Conservation (phyloP, 2,329 filamentous ascomycete species). For the Neonectria ditissima region DNA sequence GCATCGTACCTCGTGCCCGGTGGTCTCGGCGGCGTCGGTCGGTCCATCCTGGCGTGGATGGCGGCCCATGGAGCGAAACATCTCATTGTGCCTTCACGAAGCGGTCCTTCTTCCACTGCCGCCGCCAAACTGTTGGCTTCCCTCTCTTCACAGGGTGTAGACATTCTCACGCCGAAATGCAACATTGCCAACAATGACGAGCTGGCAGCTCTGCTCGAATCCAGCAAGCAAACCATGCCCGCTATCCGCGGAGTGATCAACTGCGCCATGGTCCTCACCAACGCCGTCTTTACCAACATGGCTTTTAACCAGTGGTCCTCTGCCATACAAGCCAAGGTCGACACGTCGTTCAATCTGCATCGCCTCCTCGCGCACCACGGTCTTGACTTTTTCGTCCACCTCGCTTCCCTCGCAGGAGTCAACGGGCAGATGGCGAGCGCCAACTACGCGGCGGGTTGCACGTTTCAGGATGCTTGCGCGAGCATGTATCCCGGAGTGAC, state of each 20-base stretch:
- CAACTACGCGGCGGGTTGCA: constrained; percentile 47
- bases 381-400: constrained; percentile 52
- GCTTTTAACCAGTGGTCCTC: constrained; percentile 45
- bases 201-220: neutral
- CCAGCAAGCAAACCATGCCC: constrained; percentile 36
- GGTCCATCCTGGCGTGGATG: neutral
- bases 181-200: constrained; percentile 27
- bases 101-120: constrained; percentile 36
- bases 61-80: constrained; percentile 36
- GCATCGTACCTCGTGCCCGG: neutral
- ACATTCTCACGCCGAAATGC: neutral
- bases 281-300: constrained; percentile 49
- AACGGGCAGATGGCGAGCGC: constrained; percentile 44
- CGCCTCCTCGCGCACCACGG: constrained; percentile 1
- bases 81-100: constrained; percentile 47
- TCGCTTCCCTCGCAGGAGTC: constrained; percentile 49
- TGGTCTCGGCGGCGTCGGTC: neutral
- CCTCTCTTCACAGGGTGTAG: neutral
- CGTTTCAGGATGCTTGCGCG: constrained; percentile 44
- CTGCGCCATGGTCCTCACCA: constrained; percentile 19
- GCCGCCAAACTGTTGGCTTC: constrained; percentile 36
- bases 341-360: constrained; percentile 52
- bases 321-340: constrained; percentile 46
- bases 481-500: neutral
- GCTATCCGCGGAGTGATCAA: constrained; percentile 36